Evolutionary conservation across 108 stramenopile species (phyloP), one percentile per base, ranked within the genome.

Genomic region (Seminavis robusta): DNA sequence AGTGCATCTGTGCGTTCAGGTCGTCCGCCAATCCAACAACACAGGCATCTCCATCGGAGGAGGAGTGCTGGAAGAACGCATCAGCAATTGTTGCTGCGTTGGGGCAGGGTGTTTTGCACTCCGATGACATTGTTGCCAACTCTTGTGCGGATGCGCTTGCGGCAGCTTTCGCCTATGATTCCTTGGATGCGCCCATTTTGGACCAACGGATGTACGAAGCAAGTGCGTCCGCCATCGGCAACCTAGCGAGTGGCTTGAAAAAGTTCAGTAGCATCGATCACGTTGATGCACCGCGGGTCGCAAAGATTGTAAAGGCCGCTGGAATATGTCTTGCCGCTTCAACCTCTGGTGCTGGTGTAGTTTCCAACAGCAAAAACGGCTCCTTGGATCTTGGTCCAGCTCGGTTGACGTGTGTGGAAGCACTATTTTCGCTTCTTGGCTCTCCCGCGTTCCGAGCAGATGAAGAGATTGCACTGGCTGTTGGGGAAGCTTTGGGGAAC

Each of bases 401-500:
- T 23, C 59, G 79, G 20, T 57, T 80, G 17, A 61, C 68, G 34
- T 81, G 80, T 56, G 62, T 79, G n/a, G 82, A 83, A 21, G 64
- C 73, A 10, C 39, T 88, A 4, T 77, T 92, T 64, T 42, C 33
- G 5, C 15, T 85, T 31, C 42, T 92, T 1, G 90, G 86, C 24
- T 88, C 86, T 0, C 40, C 63, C 11, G 78, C 84, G 1, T 76
- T 74, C 54, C 55, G 76, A 31, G 84, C 86, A 52, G 86, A 92
- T 43, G 81, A 85, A 27, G 86, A 88, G 56, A 59, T 88, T n/a
- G 68, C 79, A 27, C 55, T 92, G 2, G 47, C 42, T 6, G 78
- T 79, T 19, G 90, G 90, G 6, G 90, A 92, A 71, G 90, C 90
- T 34, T 52, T 92, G 16, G 82, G 73, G 4, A 36, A 34, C 25